Base-by-base conservation (phyloP, 192 early-diverging fungal species). In the Chytriomyces sp. region DNA sequence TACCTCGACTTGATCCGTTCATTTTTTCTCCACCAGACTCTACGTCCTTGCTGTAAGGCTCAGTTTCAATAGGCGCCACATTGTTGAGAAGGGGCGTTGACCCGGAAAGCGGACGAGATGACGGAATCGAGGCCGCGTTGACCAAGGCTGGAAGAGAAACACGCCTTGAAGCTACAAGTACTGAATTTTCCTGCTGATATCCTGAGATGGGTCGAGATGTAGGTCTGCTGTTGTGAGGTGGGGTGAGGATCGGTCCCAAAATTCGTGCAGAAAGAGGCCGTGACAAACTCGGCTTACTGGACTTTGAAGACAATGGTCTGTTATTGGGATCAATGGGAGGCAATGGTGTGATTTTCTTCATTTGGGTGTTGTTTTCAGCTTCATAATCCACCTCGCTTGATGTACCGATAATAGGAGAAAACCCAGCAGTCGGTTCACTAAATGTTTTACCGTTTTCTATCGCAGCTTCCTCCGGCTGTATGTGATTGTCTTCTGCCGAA, bases 131-230 rank as follows among this genome's bases (percentile, higher is more conserved):
- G 6, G 36, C 7, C 52, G 65, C 55, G 52, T 68, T 68, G 0
- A 56, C 65, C 32, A 68, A 38, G 7, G 44, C 65, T 33, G 65
- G 65, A 17, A 68, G 54, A 4, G 65, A 68, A 52, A 25, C 33
- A 5, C 32, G 25, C 36, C 52, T 68, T 8, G 65, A 55, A 0
- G 10, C 17, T 49, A n/a, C 5, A 25, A 25, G 19, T 44, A 41
- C 2, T 44, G 22, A 12, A 7, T 5, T 8, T 8, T 60, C 58
- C 0, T 7, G 25, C 5, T 38, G n/a, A 28, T 25, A 41, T 26
- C 62, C 62, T 22, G 62, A 64, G 25, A 64, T 44, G 1, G 65
- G 65, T 32, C 65, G 44, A 8, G 65, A 68, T 22, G 65, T 25
- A 10, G 65, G 65, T 38, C 55, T 68, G 52, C 65, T 68, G 2